These are phyloP conservation scores for Lichenothelia convexa DNA, from an alignment of 495 filamentous ascomycete species.

Conservation along the genomic window DNA sequence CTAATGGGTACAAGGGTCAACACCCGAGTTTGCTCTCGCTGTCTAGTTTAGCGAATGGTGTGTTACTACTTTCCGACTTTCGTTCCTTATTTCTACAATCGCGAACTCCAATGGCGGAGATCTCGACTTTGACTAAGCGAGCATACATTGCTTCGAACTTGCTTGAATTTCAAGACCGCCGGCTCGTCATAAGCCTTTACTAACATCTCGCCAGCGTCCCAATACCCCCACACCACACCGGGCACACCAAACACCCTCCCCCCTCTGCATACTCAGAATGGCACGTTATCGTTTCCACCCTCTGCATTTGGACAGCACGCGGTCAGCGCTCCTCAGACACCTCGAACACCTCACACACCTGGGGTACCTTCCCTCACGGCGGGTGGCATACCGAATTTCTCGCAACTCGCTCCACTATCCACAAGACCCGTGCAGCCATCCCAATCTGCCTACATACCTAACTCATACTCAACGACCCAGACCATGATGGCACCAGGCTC, in stretches of 20 bases:
- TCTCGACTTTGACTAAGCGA: no score
- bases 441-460: conserved; percentile 6
- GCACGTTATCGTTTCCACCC: conserved; percentile 6
- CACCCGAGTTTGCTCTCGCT: no score
- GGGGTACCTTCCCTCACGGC: conserved; percentile 4
- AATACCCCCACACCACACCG: no score
- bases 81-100: no score
- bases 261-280: conserved; percentile 12
- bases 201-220: no score
- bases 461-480: conserved; percentile 7
- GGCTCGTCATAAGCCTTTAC: no score
- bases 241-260: conserved; percentile 6
- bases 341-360: conserved; percentile 14
- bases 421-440: conserved; percentile 8
- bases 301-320: conserved; percentile 9
- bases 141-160: no score
- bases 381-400: conserved; percentile 2
- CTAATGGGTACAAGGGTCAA: no score
- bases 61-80: no score
- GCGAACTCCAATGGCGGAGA: no score
- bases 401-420: conserved; percentile 5
- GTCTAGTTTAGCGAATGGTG: no score
- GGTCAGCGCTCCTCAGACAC: conserved; percentile 12
- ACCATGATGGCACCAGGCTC: conserved; percentile 8
- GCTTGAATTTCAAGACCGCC: no score